phyloP scores from a whole-genome alignment of 2,329 filamentous ascomycete species.

The Alternaria conjuncta region DNA sequence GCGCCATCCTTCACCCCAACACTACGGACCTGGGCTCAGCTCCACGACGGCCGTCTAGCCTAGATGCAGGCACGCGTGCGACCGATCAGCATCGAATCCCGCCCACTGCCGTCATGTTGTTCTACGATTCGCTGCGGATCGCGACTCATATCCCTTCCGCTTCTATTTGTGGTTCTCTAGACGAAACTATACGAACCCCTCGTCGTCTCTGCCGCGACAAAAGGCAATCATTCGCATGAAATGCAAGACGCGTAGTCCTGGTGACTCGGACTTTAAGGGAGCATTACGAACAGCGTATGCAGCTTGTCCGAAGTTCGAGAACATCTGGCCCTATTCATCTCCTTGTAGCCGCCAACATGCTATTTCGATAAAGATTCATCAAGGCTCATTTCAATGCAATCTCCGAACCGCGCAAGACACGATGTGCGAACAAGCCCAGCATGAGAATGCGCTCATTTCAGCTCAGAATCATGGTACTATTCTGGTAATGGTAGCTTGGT shows the following conservation, averaged over 20 bases:
- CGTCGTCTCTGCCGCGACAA: slow-evolving; percentile 5
- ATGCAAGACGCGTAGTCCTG: slow-evolving; percentile 14
- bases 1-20: slow-evolving; percentile 19
- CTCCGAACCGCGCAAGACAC: slow-evolving; percentile 17
- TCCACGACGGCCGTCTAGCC: slow-evolving; percentile 14
- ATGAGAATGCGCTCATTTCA: slow-evolving; percentile 27
- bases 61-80: slow-evolving; percentile 19
- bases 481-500: slow-evolving; percentile 36
- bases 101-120: slow-evolving; percentile 1
- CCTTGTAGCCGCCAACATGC: slow-evolving; percentile 6
- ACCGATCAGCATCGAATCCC: slow-evolving; percentile 15
- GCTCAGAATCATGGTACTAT: slow-evolving; percentile 33
- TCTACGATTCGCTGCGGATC: slow-evolving; percentile 16
- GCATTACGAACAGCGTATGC: slow-evolving; percentile 18
- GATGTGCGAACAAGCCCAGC: slow-evolving; percentile 20
- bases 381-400: slow-evolving; percentile 27
- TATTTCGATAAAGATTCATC: slow-evolving; percentile 23
- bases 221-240: slow-evolving; percentile 20
- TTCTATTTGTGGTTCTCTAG: slow-evolving; percentile 21
- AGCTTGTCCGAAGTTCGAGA: slow-evolving; percentile 14
- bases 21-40: slow-evolving; percentile 24
- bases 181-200: slow-evolving; percentile 16
- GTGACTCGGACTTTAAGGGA: slow-evolving; percentile 20
- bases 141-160: slow-evolving; percentile 9
- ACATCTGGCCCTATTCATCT: slow-evolving; percentile 16